These are phyloP conservation scores for Lactarius vividus DNA, from an alignment of 768 basidiomycete genomes.

Conservation along the genomic window DNA sequence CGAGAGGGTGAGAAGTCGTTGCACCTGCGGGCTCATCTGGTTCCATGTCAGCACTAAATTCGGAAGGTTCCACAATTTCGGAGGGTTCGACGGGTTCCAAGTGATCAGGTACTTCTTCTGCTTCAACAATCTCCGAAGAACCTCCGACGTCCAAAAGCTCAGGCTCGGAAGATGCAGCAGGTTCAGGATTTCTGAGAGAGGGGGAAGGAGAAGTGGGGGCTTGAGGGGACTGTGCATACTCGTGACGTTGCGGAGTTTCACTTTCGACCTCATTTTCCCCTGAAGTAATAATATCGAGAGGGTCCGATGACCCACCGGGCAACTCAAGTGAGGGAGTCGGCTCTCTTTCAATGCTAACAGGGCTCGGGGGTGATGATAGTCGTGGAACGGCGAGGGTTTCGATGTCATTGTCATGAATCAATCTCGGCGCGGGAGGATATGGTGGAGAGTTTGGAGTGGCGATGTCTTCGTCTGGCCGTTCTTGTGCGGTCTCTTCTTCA, in stretches of 20 bases:
- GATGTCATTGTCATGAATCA: slow-evolving; percentile 5
- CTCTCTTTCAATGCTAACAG: slow-evolving; percentile 8
- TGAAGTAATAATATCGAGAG: slow-evolving; percentile 20
- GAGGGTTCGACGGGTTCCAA: slow-evolving; percentile 11
- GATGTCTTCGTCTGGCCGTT: slow-evolving; percentile 16
- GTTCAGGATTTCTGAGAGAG: background rate
- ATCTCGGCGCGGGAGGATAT: background rate
- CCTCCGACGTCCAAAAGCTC: background rate
- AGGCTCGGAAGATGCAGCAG: background rate
- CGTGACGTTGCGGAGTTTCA: slow-evolving; percentile 1
- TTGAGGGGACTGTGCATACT: background rate
- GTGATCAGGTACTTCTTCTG: background rate
- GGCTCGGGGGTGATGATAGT: slow-evolving; percentile 16
- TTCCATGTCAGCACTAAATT: slow-evolving; percentile 5
- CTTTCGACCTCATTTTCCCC: slow-evolving; percentile 10
- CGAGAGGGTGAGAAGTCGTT: slow-evolving; percentile 2
- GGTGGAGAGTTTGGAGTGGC: slow-evolving; percentile 4
- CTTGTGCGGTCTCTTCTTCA: slow-evolving; percentile 19
- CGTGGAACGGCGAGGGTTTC: background rate
- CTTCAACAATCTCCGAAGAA: slow-evolving; percentile 1
- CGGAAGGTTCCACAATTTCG: slow-evolving; percentile 8
- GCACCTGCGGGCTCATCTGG: background rate
- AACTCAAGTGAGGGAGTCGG: slow-evolving; percentile 3
- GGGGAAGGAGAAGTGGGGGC: background rate
- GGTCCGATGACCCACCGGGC: slow-evolving; percentile 15